Evolutionary conservation across 169 alveolate species (phyloP).

Genomic region (Babesia caballi): DNA sequence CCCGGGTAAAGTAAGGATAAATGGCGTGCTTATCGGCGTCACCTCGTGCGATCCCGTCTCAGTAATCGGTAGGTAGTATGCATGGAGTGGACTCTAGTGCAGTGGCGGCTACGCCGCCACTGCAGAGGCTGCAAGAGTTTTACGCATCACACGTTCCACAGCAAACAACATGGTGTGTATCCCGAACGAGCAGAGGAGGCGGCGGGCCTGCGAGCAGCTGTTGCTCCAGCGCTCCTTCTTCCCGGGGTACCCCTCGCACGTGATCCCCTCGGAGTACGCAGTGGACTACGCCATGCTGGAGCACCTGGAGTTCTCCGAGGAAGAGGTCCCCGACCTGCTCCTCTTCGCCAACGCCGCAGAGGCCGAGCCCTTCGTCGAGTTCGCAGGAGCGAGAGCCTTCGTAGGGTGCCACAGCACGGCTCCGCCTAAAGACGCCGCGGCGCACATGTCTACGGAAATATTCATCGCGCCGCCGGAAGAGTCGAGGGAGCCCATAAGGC

Average conservation of each 20-base stretch:
- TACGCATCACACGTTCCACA: not conserved
- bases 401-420: conserved; percentile 49
- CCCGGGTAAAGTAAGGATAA: conserved; percentile 53
- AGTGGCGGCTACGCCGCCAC: too few species aligned
- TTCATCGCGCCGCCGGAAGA: conserved; percentile 50
- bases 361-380: conserved; percentile 59
- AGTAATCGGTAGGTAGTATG: conserved; percentile 46
- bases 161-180: conserved; percentile 65
- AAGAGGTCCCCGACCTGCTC: conserved; percentile 51
- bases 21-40: conserved; percentile 51
- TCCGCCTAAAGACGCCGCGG: conserved; percentile 18
- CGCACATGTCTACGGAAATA: conserved; percentile 33
- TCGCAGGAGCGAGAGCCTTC: conserved; percentile 56
- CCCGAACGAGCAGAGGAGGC: conserved; percentile 27
- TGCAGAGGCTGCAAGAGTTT: too few species aligned
- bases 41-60: conserved; percentile 66
- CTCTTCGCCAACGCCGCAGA: conserved; percentile 37
- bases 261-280: conserved; percentile 65
- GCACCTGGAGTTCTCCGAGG: conserved; percentile 60
- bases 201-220: conserved; percentile 45
- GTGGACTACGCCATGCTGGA: conserved; percentile 49
- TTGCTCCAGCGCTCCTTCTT: conserved; percentile 61
- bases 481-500: conserved; percentile 25
- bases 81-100: too few species aligned
- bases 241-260: conserved; percentile 60